Percentiles rank a stretch among this genome's conserved stretches.
Evolutionary conservation across 169 alveolate genomes (phyloP).

Genomic region (Nephromyces sp.): DNA sequence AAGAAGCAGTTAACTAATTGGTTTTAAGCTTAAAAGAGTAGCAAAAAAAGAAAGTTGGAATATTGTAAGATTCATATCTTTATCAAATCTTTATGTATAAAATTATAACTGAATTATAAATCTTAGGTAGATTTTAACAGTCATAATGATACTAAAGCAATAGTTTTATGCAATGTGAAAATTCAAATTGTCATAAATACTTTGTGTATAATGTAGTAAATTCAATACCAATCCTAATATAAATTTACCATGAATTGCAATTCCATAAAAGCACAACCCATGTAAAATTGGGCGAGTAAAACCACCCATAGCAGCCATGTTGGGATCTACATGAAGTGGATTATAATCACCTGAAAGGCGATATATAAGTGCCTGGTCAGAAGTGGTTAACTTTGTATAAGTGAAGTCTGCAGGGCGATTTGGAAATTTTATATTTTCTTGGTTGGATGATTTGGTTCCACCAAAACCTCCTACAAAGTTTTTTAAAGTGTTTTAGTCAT

Average conservation of each 20-base stretch:
- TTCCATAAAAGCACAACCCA: slow-evolving; percentile 68
- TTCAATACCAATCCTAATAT: slow-evolving; percentile 40
- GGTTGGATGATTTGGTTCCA: slow-evolving; percentile 34
- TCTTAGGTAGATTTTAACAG: too few relatives aligned
- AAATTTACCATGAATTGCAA: slow-evolving; percentile 44
- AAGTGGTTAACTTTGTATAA: slow-evolving; percentile 34
- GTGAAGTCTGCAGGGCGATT: slow-evolving; percentile 47
- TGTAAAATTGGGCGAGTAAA: slow-evolving; percentile 69
- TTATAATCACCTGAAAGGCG: slow-evolving; percentile 64
- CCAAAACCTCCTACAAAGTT: slow-evolving; percentile 68
- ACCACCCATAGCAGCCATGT: slow-evolving; percentile 60
- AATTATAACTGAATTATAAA: too few relatives aligned
- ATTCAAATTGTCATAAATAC: slow-evolving; percentile 44
- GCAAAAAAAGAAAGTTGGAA: too few relatives aligned
- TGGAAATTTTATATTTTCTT: slow-evolving; percentile 38
- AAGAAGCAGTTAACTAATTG: not conserved
- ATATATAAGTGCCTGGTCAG: slow-evolving; percentile 61
- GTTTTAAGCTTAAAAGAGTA: too few relatives aligned
- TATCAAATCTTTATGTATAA: too few relatives aligned
- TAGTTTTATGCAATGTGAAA: slow-evolving; percentile 24
- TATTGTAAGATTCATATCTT: too few relatives aligned
- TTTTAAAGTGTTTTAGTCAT: slow-evolving; percentile 18
- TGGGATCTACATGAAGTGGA: slow-evolving; percentile 62
- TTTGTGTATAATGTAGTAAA: slow-evolving; percentile 25
- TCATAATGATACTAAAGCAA: not conserved